phyloP scores from a whole-genome alignment of 768 basidiomycete species.

The Punctularia strigosozonata region DNA sequence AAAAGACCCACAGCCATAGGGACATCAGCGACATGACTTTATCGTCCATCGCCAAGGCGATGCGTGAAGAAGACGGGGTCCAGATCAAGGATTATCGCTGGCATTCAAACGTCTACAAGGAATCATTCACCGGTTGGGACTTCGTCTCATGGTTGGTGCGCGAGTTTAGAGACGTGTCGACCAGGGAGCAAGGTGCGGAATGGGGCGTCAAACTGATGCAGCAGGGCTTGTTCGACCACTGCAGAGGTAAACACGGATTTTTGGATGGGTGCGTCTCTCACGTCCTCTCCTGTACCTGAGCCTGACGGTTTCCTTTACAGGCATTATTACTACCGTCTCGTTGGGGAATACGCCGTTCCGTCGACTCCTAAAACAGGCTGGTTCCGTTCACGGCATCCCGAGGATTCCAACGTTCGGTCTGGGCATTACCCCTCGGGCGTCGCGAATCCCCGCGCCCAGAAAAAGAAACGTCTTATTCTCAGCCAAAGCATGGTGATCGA shows the following conservation, averaged over 20 bases:
- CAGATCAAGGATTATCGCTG: constrained; percentile 79
- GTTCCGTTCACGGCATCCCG: constrained; percentile 49
- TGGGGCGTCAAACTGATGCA: constrained; percentile 70
- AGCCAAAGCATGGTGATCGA: constrained; percentile 91
- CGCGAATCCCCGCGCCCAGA: constrained; percentile 22
- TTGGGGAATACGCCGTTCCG: constrained; percentile 61
- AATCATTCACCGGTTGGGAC: constrained; percentile 83
- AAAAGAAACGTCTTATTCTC: constrained; percentile 54
- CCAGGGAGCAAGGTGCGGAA: constrained; percentile 67
- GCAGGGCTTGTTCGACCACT: constrained; percentile 80
- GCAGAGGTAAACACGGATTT: constrained; percentile 68
- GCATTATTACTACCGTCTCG: constrained; percentile 83
- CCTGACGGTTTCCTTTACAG: constrained; percentile 23
- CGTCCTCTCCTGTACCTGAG: not conserved
- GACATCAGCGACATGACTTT: constrained; percentile 60
- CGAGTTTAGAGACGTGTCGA: constrained; percentile 82
- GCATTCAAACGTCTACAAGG: constrained; percentile 62
- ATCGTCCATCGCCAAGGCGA: constrained; percentile 60
- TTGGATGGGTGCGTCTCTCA: constrained; percentile 60
- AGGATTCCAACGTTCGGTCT: constrained; percentile 14
- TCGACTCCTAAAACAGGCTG: constrained; percentile 57
- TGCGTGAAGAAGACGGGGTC: constrained; percentile 78
- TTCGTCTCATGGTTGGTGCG: constrained; percentile 89
- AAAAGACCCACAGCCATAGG: constrained; percentile 72
- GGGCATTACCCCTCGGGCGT: constrained; percentile 25